Evolutionary conservation across 208 protist genomes (phyloP).

Genomic region (Trypanosoma brucei): DNA sequence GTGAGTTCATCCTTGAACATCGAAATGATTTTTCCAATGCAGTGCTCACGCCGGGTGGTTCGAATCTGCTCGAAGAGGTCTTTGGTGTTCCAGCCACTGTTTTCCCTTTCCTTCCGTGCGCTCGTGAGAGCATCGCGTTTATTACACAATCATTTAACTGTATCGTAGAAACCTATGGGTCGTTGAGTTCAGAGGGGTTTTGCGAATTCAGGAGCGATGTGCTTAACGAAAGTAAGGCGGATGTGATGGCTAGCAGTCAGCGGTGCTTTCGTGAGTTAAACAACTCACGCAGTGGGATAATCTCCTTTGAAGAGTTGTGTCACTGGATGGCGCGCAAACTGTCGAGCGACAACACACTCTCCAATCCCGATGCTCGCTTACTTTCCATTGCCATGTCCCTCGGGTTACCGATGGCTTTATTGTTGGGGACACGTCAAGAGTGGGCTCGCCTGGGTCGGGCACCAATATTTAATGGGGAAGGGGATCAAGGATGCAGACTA

Average conservation of each 20-base stretch:
- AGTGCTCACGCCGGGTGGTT: slow-evolving; percentile 55
- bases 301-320: slow-evolving; percentile 85
- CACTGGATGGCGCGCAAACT: slow-evolving; percentile 81
- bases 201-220: slow-evolving; percentile 53
- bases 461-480: background rate
- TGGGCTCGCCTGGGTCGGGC: slow-evolving; percentile 45
- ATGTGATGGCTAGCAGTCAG: slow-evolving; percentile 63
- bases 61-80: slow-evolving; percentile 78
- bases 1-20: slow-evolving; percentile 73
- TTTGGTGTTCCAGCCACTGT: slow-evolving; percentile 84
- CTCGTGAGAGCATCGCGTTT: slow-evolving; percentile 68
- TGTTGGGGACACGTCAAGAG: slow-evolving; percentile 49
- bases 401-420: slow-evolving; percentile 59
- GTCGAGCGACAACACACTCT: slow-evolving; percentile 48
- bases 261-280: slow-evolving; percentile 82
- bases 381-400: slow-evolving; percentile 70
- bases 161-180: slow-evolving; percentile 54
- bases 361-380: slow-evolving; percentile 64
- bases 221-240: slow-evolving; percentile 52
- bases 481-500: too few relatives aligned
- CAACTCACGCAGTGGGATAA: slow-evolving; percentile 60
- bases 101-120: slow-evolving; percentile 79
- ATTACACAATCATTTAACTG: slow-evolving; percentile 51
- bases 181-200: slow-evolving; percentile 60
- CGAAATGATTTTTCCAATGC: slow-evolving; percentile 63